Percentiles rank a stretch among this genome's conserved stretches.
phyloP scores from a whole-genome alignment of 2,329 filamentous ascomycete genomes.

The Aureobasidium subglaciale region DNA sequence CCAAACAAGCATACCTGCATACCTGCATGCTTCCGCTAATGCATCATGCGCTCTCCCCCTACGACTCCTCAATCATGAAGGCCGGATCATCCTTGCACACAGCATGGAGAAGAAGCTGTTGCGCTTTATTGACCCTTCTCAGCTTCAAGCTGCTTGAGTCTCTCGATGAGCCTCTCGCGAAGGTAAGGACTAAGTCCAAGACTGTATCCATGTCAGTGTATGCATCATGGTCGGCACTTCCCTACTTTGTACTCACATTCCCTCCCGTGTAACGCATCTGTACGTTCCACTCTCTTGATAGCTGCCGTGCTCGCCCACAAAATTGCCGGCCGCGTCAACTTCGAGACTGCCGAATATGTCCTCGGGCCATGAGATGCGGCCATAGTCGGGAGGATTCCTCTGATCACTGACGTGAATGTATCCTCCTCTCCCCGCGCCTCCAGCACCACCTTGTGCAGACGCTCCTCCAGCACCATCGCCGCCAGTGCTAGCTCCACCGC shows the following conservation, averaged over 20 bases:
- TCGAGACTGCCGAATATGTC: slow-evolving; percentile 61
- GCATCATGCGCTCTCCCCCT: background rate
- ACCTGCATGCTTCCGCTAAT: background rate
- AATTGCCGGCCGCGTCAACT: slow-evolving; percentile 51
- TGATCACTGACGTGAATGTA: slow-evolving; percentile 58
- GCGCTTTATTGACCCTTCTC: background rate
- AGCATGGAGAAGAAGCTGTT: background rate
- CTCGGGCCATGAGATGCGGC: slow-evolving; percentile 58
- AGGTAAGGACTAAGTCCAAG: slow-evolving; percentile 29
- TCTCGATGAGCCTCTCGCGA: slow-evolving; percentile 27
- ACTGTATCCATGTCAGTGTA: slow-evolving; percentile 15
- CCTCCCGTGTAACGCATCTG: slow-evolving; percentile 52
- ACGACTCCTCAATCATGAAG: background rate
- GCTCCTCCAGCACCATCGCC: slow-evolving; percentile 49
- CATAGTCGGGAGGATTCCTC: slow-evolving; percentile 55
- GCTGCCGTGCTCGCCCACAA: slow-evolving; percentile 48
- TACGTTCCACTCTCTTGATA: slow-evolving; percentile 59
- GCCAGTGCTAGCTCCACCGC: slow-evolving; percentile 34
- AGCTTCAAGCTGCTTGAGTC: slow-evolving; percentile 24
- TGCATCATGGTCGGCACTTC: background rate
- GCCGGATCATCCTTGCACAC: background rate
- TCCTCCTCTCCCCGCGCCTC: slow-evolving; percentile 51
- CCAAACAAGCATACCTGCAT: background rate
- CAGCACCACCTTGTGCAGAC: slow-evolving; percentile 52
- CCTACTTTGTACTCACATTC: slow-evolving; percentile 40